These are phyloP conservation scores for Prunella vulgaris DNA, from an alignment of 257 asterid species.

Conservation along the genomic window DNA sequence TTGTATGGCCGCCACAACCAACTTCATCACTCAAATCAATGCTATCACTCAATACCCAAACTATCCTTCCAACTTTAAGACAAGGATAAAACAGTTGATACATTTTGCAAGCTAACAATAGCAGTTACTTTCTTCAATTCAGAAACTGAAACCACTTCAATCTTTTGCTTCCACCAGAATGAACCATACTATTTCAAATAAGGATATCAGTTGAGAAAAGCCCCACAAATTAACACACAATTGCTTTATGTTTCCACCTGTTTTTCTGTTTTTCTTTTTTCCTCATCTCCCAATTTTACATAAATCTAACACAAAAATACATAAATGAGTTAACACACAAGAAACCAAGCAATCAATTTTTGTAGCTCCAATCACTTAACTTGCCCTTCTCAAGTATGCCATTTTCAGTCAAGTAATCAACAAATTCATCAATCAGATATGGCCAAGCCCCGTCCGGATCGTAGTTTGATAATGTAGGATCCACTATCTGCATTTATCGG, in stretches of 20 bases:
- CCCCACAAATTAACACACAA: slow-evolving; percentile 24
- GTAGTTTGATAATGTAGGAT: slow-evolving; percentile 77
- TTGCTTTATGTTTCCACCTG: slow-evolving; percentile 5
- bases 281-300: slow-evolving; percentile 21
- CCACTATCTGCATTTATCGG: slow-evolving; percentile 61
- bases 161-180: slow-evolving; percentile 15
- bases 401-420: slow-evolving; percentile 74
- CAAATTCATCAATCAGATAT: slow-evolving; percentile 93
- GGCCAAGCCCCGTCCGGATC: slow-evolving; percentile 99
- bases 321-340: slow-evolving; percentile 16
- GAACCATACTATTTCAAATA: slow-evolving; percentile 17
- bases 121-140: background rate
- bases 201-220: slow-evolving; percentile 19
- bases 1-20: background rate
- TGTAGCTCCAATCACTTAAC: slow-evolving; percentile 65
- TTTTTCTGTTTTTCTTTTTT: background rate
- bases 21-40: background rate
- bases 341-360: slow-evolving; percentile 29
- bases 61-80: background rate
- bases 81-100: background rate
- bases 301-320: slow-evolving; percentile 16
- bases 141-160: slow-evolving; percentile 16
- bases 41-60: background rate
- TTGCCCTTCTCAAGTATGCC: slow-evolving; percentile 61
- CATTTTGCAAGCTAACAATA: background rate